Base-by-base conservation (phyloP, 2,329 filamentous ascomycete genomes). In the Mollisiaceae sp. region DNA sequence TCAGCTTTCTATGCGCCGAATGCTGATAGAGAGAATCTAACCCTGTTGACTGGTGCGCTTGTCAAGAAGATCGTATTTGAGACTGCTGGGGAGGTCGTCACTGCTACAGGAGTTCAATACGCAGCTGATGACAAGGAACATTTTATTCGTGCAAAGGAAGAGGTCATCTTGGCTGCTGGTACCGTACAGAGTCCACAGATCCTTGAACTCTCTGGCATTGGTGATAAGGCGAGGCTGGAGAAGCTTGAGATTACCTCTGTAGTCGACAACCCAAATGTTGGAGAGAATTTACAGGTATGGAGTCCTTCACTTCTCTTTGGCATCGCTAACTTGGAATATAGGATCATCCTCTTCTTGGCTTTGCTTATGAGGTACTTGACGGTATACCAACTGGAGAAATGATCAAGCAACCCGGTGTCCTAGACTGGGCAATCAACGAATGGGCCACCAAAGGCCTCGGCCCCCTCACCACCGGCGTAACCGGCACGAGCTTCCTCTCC, bases 1-100 rank as follows among this genome's bases (percentile, higher is more conserved):
- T 41, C 64, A 3, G 70, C 65, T 5, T 73, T 70, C 43, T 69
- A 66, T 38, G 62, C 22, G 6, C 66, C 69, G 0, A 67, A 62
- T n/a, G 62, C 59, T n/a, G 61, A 22, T 12, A 55, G 71, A 39
- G 39, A 59, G 8, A 97, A 97, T 80, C 78, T 97, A 76, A 94
- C 91, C 52, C 83, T 97, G 66, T 82, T 96, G 65, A 95, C 92
- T 75, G 89, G 94, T 75, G 90, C 92, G 20, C 93, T 92, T 87
- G 92, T 96, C 66, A 90, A 87, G 76, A 91, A 89, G 77, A 80
- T 96, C 76, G 35, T 54, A 9, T 65, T 68, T 22, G 63, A 65
- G 8, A 57, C 41, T 20, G 15, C 27, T 41, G 32, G 14, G 2
- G n/a, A 41, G 15, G 27, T 36, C 15, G n/a, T 52, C 11, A 41